A percentile compares a stretch with the other conserved stretches of the same genome.
Conservation (phyloP, 163 green algal species). For the Volvox carteri region DNA sequence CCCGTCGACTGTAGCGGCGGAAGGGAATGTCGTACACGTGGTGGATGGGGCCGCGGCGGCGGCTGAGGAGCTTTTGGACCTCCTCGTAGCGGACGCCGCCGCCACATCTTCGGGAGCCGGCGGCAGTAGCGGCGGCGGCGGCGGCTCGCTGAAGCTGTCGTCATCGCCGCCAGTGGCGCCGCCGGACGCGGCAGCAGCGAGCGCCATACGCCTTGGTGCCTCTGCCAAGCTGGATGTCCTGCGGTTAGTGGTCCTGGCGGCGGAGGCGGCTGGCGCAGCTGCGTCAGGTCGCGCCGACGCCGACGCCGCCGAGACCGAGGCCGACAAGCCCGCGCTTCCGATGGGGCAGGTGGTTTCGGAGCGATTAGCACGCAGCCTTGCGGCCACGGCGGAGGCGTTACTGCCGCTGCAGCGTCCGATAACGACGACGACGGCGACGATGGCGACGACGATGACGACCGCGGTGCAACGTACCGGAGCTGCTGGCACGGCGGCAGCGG, state of each 20-base stretch:
- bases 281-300: too few relatives aligned
- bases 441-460: background rate
- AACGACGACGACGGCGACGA: too few relatives aligned
- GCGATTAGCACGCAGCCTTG: background rate
- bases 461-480: background rate
- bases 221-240: background rate
- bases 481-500: background rate
- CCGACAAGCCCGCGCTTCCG: too few relatives aligned
- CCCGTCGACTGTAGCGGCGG: too few relatives aligned
- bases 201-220: background rate
- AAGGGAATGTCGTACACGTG: background rate
- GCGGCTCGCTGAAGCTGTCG: background rate
- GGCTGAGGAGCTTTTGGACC: background rate
- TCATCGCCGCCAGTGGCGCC: background rate
- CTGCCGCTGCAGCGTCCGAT: background rate
- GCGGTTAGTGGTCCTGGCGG: constrained; percentile 20
- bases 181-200: too few relatives aligned
- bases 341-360: background rate
- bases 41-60: background rate
- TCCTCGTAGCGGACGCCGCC: background rate
- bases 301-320: too few relatives aligned
- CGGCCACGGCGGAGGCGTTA: constrained; percentile 4
- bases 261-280: background rate
- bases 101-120: too few relatives aligned
- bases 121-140: background rate